Evolutionary conservation across 371 early-diverging fungal genomes (phyloP).

Genomic region (Catenaria anguillulae): DNA sequence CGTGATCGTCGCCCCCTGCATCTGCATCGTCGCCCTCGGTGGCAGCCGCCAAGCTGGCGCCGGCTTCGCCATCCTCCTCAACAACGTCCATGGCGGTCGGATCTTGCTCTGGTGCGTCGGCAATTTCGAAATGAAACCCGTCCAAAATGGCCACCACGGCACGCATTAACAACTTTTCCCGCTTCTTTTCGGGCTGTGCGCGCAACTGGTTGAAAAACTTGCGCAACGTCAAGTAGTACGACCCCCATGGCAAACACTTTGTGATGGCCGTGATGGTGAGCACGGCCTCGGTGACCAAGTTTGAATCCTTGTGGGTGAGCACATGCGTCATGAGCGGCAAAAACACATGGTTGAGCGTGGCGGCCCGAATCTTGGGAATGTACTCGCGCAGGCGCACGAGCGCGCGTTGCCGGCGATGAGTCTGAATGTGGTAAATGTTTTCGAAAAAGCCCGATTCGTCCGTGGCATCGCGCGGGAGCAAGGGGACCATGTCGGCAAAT

Average conservation of each 20-base stretch:
- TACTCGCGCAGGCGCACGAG: slow-evolving; percentile 42
- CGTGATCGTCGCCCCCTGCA: slow-evolving; percentile 13
- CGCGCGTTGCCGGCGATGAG: slow-evolving; percentile 76
- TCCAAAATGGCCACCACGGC: slow-evolving; percentile 66
- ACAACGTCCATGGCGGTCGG: background rate
- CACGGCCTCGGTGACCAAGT: slow-evolving; percentile 64
- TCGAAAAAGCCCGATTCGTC: slow-evolving; percentile 77
- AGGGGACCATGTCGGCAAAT: slow-evolving; percentile 47
- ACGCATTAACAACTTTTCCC: slow-evolving; percentile 63
- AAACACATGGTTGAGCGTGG: slow-evolving; percentile 55
- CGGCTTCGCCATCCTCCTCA: background rate
- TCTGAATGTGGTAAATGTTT: slow-evolving; percentile 85
- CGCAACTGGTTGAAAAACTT: slow-evolving; percentile 50
- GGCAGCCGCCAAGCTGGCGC: slow-evolving; percentile 13
- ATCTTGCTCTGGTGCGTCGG: background rate
- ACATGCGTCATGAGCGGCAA: slow-evolving; percentile 70
- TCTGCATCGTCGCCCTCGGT: slow-evolving; percentile 15
- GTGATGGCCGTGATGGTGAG: slow-evolving; percentile 52
- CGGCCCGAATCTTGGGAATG: slow-evolving; percentile 21
- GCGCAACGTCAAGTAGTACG: slow-evolving; percentile 59
- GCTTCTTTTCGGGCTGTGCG: slow-evolving; percentile 29
- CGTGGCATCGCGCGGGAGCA: slow-evolving; percentile 41
- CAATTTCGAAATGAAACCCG: slow-evolving; percentile 67
- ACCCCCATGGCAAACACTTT: slow-evolving; percentile 55
- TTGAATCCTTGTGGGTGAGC: slow-evolving; percentile 44